These are phyloP conservation scores for Debaryomyces prosopidis DNA, from an alignment of 805 yeast genomes.

Conservation along the genomic window DNA sequence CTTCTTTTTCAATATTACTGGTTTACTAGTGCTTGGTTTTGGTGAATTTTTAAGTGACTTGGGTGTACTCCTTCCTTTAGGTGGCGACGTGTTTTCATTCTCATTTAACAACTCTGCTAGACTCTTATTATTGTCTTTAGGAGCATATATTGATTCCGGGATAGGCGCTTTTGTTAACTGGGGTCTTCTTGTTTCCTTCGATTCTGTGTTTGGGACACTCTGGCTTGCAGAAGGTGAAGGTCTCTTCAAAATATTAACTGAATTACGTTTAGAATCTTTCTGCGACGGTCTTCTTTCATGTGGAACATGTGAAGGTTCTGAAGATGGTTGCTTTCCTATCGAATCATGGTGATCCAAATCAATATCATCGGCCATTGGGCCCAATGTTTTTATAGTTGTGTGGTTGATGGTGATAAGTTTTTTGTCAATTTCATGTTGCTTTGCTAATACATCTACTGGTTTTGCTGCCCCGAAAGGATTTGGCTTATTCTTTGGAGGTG, in stretches of 20 bases:
- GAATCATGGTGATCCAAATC: neutral
- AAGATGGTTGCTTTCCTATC: neutral
- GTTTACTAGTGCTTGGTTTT: constrained; percentile 27
- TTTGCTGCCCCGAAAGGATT: constrained; percentile 85
- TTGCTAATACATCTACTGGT: constrained; percentile 77
- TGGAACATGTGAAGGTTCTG: neutral
- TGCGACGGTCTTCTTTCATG: constrained; percentile 5
- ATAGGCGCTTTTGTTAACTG: constrained; percentile 18
- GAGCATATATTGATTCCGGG: constrained; percentile 14
- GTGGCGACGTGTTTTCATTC: constrained; percentile 9
- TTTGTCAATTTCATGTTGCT: constrained; percentile 60
- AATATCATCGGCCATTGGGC: constrained; percentile 12
- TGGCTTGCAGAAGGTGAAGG: constrained; percentile 4
- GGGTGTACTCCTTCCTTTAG: constrained; percentile 16
- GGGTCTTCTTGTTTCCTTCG: neutral
- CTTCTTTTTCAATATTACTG: constrained; percentile 41
- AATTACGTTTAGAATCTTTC: constrained; percentile 12
- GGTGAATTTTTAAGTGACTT: constrained; percentile 19
- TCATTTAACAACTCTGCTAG: constrained; percentile 39
- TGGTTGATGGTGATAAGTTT: constrained; percentile 30
- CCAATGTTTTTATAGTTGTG: constrained; percentile 32
- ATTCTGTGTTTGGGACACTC: neutral
- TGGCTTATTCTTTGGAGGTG: constrained; percentile 39
- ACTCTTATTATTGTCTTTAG: constrained; percentile 29
- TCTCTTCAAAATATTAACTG: constrained; percentile 20